Evolutionary conservation across 2,329 filamentous ascomycete species (phyloP), one percentile per base, ranked within the genome.

Genomic region (Calonectria crousiana): DNA sequence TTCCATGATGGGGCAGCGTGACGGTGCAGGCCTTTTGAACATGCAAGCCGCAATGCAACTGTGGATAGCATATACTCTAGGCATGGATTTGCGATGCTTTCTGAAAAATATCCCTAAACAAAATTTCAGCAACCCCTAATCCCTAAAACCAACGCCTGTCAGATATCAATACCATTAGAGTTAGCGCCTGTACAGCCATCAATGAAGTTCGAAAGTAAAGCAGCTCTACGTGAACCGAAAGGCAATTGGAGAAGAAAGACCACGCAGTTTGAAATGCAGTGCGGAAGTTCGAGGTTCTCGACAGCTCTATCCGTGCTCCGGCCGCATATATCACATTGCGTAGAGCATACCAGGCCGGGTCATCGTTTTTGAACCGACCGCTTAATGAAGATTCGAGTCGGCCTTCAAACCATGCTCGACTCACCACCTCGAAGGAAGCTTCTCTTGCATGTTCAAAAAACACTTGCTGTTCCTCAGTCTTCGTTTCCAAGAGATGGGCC

Each of bases 51-150:
- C 14, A 66, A 6, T 11, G 44, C 62, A 36, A 49, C 62, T 23
- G 62, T 66, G 11, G 62, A 66, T n/a, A 66, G 38, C 62, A 66
- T 66, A 18, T 66, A 66, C n/a, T 66, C 62, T 6, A 66, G 23
- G 30, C 62, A 66, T 23, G 62, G 62, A 51, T 66, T 66, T n/a
- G 38, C 62, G 49, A 66, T 66, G 62, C 62, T 20, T 51, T 66
- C 62, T 32, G 62, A 49, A 18, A 66, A 66, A 8, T 66, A 66
- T n/a, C 62, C 62, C 62, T 66, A 20, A 16, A 26, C 3, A 10
- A 1, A 14, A 18, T 6, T 11, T 49, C 6, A 44, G 23, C 13
- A 1, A 1, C 18, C 51, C 13, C 28, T 20, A 4, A n/a, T 51
- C 36, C 5, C 4, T n/a, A 16, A 6, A n/a, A 23, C n/a, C 16